A percentile compares a stretch with the other conserved stretches of the same genome.
These are phyloP conservation scores for Phytophthora pistaciae DNA, from an alignment of 352 stramenopile genomes.

Conservation along the genomic window DNA sequence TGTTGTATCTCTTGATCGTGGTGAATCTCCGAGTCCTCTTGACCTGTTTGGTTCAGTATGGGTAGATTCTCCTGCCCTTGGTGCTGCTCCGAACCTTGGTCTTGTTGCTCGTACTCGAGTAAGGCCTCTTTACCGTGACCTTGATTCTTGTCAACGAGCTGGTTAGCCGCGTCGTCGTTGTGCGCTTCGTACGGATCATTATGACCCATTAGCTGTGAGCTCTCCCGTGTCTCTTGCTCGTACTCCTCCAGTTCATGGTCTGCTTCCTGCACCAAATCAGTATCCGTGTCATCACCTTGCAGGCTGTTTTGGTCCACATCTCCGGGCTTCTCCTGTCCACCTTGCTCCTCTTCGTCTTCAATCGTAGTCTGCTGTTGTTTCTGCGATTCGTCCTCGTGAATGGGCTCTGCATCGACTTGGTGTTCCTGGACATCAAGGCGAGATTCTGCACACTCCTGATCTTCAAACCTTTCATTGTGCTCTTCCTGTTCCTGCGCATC, in stretches of 20 bases:
- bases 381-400: neutral
- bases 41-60: neutral
- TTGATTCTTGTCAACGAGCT: neutral
- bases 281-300: neutral
- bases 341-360: neutral
- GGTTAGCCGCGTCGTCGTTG: neutral
- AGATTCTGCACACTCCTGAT: neutral
- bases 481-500: neutral
- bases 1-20: neutral
- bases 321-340: neutral
- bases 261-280: neutral
- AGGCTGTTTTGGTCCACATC: neutral
- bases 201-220: neutral
- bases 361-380: neutral
- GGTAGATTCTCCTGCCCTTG: neutral
- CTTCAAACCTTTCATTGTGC: neutral
- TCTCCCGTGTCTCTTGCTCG: neutral
- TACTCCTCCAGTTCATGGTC: neutral
- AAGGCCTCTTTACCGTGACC: neutral
- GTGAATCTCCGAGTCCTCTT: slow-evolving; percentile 1
- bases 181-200: neutral
- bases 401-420: neutral
- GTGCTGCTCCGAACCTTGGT: neutral
- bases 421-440: neutral
- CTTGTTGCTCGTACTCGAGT: neutral